Evolutionary conservation across 2,329 filamentous ascomycete species (phyloP).

Genomic region (Onygena corvina): DNA sequence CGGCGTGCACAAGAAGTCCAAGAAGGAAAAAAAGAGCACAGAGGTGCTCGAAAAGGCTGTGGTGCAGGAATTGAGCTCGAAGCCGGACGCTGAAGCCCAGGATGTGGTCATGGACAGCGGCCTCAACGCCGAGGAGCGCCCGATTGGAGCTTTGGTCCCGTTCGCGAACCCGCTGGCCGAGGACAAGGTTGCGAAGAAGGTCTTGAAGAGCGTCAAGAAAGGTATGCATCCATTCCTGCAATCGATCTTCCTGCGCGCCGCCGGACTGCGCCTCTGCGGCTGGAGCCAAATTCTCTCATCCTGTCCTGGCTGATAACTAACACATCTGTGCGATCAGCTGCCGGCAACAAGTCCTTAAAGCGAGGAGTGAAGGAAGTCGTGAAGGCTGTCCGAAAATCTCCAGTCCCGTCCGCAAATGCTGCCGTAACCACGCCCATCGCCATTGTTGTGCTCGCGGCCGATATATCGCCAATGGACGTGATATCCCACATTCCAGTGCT

Average conservation of each 20-base stretch:
- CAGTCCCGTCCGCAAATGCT: slow-evolving; percentile 53
- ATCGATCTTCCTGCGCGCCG: slow-evolving; percentile 4
- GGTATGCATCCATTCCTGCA: slow-evolving; percentile 23
- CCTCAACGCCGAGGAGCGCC: slow-evolving; percentile 21
- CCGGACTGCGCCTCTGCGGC: no score
- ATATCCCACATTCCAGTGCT: slow-evolving; percentile 96
- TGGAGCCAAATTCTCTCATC: no score
- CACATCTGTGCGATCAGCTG: slow-evolving; percentile 47
- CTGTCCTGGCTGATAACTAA: no score
- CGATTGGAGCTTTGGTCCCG: slow-evolving; percentile 38
- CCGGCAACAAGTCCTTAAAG: slow-evolving; percentile 90
- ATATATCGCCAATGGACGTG: slow-evolving; percentile 97
- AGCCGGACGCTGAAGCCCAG: slow-evolving; percentile 19
- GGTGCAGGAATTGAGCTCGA: slow-evolving; percentile 30
- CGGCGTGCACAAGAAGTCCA: slow-evolving; percentile 38
- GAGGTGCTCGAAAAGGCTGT: slow-evolving; percentile 29
- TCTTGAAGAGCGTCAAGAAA: slow-evolving; percentile 42
- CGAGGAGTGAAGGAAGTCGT: slow-evolving; percentile 98
- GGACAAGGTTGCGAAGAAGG: slow-evolving; percentile 41
- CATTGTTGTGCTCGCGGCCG: slow-evolving; percentile 84
- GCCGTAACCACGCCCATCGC: slow-evolving; percentile 51
- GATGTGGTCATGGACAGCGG: slow-evolving; percentile 19
- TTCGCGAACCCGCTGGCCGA: slow-evolving; percentile 41
- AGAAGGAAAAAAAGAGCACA: slow-evolving; percentile 36
- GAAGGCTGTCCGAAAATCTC: slow-evolving; percentile 91